Conservation (phyloP, 805 yeast species). For the Myxozyma geophila region DNA sequence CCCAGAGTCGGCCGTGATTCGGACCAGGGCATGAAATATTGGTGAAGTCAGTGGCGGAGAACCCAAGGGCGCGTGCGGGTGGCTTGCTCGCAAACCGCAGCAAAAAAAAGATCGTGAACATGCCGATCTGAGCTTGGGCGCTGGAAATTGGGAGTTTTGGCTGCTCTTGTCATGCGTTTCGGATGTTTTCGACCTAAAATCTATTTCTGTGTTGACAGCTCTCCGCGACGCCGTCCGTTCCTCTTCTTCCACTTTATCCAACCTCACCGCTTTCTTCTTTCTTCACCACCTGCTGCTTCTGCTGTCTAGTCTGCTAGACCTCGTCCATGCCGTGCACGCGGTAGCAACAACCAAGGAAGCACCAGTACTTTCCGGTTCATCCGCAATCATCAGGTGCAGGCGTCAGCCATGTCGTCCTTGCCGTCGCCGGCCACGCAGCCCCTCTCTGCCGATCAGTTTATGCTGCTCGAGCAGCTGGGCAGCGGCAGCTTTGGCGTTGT, state of each 20-base stretch:
- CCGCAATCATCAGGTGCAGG: neutral
- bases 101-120: too few relatives aligned
- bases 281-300: neutral
- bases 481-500: slow-evolving; percentile 82
- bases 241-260: neutral
- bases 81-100: too few relatives aligned
- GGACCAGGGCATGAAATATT: too few relatives aligned
- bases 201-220: neutral
- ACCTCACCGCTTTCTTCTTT: neutral
- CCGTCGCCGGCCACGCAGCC: slow-evolving; percentile 4
- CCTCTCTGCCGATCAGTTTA: slow-evolving; percentile 52
- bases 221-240: neutral
- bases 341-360: neutral
- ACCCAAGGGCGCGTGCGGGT: too few relatives aligned
- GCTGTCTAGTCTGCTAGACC: neutral
- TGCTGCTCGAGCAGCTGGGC: slow-evolving; percentile 62
- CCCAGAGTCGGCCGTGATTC: too few relatives aligned
- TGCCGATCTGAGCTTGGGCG: too few relatives aligned
- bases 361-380: neutral
- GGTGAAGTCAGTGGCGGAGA: too few relatives aligned
- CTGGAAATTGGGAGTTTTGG: too few relatives aligned
- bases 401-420: slow-evolving; percentile 8
- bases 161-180: too few relatives aligned
- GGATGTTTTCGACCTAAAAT: too few relatives aligned
- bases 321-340: neutral